These are phyloP conservation scores for Teratosphaeria zuluensis DNA, from an alignment of 2,329 filamentous ascomycete genomes.

Conservation along the genomic window DNA sequence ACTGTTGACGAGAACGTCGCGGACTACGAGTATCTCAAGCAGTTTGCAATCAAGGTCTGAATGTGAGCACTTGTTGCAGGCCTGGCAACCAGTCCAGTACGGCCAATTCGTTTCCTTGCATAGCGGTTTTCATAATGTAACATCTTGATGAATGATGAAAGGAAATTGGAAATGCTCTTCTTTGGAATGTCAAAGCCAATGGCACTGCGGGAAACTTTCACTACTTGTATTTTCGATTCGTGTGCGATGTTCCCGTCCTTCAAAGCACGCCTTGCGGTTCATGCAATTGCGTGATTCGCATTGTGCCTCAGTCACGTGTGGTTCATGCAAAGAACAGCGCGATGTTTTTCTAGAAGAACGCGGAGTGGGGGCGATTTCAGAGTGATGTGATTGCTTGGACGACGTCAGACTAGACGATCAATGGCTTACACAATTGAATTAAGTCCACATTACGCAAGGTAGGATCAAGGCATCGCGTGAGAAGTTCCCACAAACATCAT, in stretches of 20 bases:
- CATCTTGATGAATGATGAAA: not conserved
- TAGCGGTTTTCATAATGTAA: not conserved
- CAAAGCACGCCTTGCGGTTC: not conserved
- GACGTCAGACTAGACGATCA: not conserved
- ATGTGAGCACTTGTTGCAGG: not conserved
- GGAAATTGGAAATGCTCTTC: not conserved
- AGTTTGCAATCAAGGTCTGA: conserved; percentile 53
- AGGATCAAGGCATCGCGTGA: not conserved
- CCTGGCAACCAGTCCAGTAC: not conserved
- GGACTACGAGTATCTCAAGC: conserved; percentile 74
- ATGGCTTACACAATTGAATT: not conserved
- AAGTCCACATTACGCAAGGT: not conserved
- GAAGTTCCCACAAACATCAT: not conserved
- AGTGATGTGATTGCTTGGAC: not conserved
- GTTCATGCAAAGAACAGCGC: not conserved
- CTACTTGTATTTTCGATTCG: not conserved
- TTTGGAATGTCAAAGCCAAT: not conserved
- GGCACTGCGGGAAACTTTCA: not conserved
- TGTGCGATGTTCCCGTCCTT: not conserved
- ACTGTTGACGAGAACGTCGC: conserved; percentile 62
- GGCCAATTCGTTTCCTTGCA: not conserved
- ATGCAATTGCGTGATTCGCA: not conserved
- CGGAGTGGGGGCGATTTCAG: not conserved
- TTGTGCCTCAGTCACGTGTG: not conserved
- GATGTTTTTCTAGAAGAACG: not conserved